phyloP scores from a whole-genome alignment of 139 green algal genomes.

The Chlorella sorokiniana region DNA sequence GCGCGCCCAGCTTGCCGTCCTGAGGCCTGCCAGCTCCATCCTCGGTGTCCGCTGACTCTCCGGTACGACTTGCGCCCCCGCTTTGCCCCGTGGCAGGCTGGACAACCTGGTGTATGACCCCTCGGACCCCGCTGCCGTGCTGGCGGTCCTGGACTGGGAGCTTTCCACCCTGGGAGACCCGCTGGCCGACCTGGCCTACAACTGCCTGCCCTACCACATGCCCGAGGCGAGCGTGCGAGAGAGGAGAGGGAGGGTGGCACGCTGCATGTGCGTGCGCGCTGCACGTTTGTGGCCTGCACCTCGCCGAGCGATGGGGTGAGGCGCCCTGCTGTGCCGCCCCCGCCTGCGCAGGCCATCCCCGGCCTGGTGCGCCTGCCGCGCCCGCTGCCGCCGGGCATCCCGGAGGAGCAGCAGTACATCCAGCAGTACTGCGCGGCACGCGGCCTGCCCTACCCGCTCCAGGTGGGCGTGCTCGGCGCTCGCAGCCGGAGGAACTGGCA shows the following conservation, averaged over 20 bases:
- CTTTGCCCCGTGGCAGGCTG: constrained; percentile 65
- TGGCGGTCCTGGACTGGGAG: constrained; percentile 98
- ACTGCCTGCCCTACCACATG: constrained; percentile 89
- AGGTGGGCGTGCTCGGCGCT: constrained; percentile 39
- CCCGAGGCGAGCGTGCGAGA: constrained; percentile 27
- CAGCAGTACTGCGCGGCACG: constrained; percentile 68
- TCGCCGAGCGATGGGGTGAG: no score
- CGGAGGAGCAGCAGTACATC: constrained; percentile 79
- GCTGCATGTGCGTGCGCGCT: not conserved
- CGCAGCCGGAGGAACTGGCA: not conserved
- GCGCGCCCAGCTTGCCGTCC: no score
- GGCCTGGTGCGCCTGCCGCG: constrained; percentile 24
- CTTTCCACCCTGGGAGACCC: constrained; percentile 94
- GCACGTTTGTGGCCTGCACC: not conserved
- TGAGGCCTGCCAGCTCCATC: not conserved
- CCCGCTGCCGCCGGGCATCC: constrained; percentile 74
- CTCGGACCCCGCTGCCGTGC: constrained; percentile 33
- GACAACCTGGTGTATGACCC: constrained; percentile 92
- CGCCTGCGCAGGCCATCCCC: not conserved
- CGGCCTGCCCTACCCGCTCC: constrained; percentile 46
- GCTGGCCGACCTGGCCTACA: constrained; percentile 93
- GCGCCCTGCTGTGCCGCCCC: no score
- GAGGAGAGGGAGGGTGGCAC: not conserved
- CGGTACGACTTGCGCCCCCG: not conserved
- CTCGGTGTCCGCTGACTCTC: not conserved